Percentiles rank a stretch among this genome's conserved stretches.
phyloP scores from a whole-genome alignment of 768 basidiomycete genomes.

The Gloeophyllum trabeum region DNA sequence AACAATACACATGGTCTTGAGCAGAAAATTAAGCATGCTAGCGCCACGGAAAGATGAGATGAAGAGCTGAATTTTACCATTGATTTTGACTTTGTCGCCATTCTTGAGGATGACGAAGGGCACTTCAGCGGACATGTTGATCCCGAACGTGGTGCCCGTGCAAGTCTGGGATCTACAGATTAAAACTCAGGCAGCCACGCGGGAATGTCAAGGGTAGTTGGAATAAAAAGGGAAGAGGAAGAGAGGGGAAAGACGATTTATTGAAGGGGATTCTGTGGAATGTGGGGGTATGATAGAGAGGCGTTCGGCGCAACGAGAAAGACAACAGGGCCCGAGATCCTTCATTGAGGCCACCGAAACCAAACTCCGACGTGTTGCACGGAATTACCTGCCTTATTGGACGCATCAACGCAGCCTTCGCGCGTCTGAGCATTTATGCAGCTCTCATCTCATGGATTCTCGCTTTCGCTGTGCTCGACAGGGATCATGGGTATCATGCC shows the following conservation, averaged over 20 bases:
- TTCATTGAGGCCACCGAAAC: neutral
- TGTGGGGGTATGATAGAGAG: neutral
- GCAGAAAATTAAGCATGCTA: constrained; percentile 17
- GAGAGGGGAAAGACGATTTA: neutral
- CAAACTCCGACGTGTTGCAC: neutral
- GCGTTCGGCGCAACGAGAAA: neutral
- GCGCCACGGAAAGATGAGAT: constrained; percentile 9
- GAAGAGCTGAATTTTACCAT: constrained; percentile 46
- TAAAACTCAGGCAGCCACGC: constrained; percentile 4
- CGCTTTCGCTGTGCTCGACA: no score
- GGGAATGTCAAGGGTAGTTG: neutral
- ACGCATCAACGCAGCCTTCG: neutral
- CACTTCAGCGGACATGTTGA: no score
- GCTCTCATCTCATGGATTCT: no score
- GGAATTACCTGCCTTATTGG: neutral
- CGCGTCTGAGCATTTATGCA: no score
- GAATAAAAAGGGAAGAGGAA: neutral
- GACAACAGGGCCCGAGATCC: neutral
- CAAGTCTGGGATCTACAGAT: constrained; percentile 8
- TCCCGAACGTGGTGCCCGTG: constrained; percentile 18
- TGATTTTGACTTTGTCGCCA: constrained; percentile 76
- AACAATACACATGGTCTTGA: constrained; percentile 94
- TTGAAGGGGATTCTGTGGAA: neutral
- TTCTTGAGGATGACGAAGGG: constrained; percentile 55
- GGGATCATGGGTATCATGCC: no score